Evolutionary conservation across 169 alveolate species (phyloP).

Genomic region (Plasmodium coatneyi): DNA sequence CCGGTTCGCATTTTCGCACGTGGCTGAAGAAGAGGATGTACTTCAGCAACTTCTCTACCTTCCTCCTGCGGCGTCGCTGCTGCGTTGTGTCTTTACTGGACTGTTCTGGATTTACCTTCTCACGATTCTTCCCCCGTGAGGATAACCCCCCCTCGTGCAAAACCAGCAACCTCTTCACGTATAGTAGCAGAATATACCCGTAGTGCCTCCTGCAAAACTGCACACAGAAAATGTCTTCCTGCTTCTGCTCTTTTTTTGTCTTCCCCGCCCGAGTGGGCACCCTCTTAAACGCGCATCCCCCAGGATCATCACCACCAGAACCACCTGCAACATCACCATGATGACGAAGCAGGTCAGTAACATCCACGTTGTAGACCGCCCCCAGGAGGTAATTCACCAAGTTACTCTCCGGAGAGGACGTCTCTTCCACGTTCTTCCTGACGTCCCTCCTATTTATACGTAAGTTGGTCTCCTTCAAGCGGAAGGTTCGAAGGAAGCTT

Average conservation of each 20-base stretch:
- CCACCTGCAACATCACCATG: no score
- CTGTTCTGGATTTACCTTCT: not conserved
- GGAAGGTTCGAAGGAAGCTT: not conserved
- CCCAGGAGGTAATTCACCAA: not conserved
- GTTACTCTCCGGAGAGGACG: not conserved
- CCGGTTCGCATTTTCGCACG: constrained; percentile 4
- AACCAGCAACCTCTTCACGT: constrained; percentile 31
- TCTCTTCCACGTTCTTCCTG: not conserved
- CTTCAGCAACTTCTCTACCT: not conserved
- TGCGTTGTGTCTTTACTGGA: not conserved
- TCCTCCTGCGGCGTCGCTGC: not conserved
- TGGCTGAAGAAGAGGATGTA: constrained; percentile 26
- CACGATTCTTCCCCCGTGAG: not conserved
- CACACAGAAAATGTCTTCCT: not conserved
- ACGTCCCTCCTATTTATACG: not conserved
- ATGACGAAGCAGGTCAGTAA: not conserved
- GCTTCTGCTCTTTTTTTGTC: not conserved
- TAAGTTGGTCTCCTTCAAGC: not conserved
- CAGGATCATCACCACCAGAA: not conserved
- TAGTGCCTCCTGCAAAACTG: not conserved
- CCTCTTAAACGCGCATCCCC: not conserved
- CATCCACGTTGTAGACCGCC: not conserved
- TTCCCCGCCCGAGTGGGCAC: not conserved
- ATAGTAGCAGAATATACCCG: constrained; percentile 42
- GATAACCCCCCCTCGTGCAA: not conserved